Conservation (phyloP, 192 early-diverging fungal genomes). For the Lobosporangium transversale region DNA sequence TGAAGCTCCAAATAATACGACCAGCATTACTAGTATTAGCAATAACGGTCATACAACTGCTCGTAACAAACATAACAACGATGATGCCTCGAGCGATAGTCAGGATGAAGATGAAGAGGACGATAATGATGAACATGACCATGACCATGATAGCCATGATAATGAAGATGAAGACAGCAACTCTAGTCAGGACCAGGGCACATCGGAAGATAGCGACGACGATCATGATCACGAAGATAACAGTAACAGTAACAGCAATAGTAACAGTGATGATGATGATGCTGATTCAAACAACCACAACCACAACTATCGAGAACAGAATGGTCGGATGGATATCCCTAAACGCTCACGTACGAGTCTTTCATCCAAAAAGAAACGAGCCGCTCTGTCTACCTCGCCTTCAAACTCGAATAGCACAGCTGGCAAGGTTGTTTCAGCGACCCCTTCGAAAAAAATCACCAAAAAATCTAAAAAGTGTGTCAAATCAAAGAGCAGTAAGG, state of each 20-base stretch:
- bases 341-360: slow-evolving; percentile 28
- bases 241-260: not conserved
- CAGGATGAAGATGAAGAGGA: slow-evolving; percentile 10
- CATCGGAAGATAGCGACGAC: slow-evolving; percentile 36
- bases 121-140: slow-evolving; percentile 6
- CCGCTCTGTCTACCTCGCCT: slow-evolving; percentile 30
- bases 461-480: slow-evolving; percentile 45
- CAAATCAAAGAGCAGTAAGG: slow-evolving; percentile 43
- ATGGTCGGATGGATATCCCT: not conserved
- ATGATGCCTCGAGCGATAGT: not conserved
- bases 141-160: not conserved
- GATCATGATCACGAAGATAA: not conserved
- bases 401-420: no score
- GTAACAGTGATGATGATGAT: not conserved
- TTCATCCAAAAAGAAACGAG: slow-evolving; percentile 6
- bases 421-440: slow-evolving; percentile 47
- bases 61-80: slow-evolving; percentile 1
- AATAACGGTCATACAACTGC: not conserved
- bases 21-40: not conserved
- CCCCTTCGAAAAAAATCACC: slow-evolving; percentile 45
- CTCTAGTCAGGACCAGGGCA: slow-evolving; percentile 29
- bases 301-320: not conserved
- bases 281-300: not conserved
- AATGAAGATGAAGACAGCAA: slow-evolving; percentile 19
- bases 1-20: not conserved